Conservation (phyloP, 108 stramenopile genomes). For the Pelagomonas calceolata region DNA sequence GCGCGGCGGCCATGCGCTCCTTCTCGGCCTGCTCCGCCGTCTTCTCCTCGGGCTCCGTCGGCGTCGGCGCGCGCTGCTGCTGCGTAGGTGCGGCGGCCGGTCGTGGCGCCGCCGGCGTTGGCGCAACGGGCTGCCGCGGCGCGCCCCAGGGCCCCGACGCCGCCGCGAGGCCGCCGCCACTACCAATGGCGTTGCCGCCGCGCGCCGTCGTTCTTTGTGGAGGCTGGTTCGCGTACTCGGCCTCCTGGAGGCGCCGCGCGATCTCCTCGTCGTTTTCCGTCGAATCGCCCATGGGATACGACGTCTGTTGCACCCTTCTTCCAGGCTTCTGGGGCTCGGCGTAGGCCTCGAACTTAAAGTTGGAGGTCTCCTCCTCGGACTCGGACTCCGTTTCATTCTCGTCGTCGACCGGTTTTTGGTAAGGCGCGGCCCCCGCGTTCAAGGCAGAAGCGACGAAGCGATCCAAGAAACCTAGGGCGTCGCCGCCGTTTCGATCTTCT, state of each 20-base stretch:
- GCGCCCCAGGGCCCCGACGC: not conserved
- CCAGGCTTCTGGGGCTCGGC: slow-evolving; percentile 60
- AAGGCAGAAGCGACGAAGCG: slow-evolving; percentile 69
- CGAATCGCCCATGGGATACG: too few relatives aligned
- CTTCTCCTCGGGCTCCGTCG: slow-evolving; percentile 29
- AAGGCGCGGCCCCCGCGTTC: slow-evolving; percentile 68
- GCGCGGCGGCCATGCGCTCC: slow-evolving; percentile 82
- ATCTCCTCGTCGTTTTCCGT: too few relatives aligned
- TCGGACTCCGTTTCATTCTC: slow-evolving; percentile 56
- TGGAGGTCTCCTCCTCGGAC: slow-evolving; percentile 28
- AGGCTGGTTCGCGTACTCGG: slow-evolving; percentile 2
- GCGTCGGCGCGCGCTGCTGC: too few relatives aligned
- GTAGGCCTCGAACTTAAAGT: slow-evolving; percentile 80
- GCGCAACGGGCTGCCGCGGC: not conserved
- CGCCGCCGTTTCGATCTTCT: slow-evolving; percentile 68
- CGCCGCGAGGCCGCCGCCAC: not conserved
- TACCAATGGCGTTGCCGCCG: not conserved
- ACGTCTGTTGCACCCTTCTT: too few relatives aligned
- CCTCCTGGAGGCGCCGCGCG: too few relatives aligned
- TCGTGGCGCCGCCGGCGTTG: not conserved
- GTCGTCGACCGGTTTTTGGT: slow-evolving; percentile 66
- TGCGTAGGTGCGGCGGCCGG: slow-evolving; percentile 41
- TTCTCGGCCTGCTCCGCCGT: slow-evolving; percentile 74
- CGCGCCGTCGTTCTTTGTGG: not conserved
- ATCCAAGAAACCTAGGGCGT: slow-evolving; percentile 73